A percentile compares a stretch with the other conserved stretches of the same genome.
These are phyloP conservation scores for Clonostachys sp. DNA, from an alignment of 2,329 filamentous ascomycete species.

Conservation along the genomic window DNA sequence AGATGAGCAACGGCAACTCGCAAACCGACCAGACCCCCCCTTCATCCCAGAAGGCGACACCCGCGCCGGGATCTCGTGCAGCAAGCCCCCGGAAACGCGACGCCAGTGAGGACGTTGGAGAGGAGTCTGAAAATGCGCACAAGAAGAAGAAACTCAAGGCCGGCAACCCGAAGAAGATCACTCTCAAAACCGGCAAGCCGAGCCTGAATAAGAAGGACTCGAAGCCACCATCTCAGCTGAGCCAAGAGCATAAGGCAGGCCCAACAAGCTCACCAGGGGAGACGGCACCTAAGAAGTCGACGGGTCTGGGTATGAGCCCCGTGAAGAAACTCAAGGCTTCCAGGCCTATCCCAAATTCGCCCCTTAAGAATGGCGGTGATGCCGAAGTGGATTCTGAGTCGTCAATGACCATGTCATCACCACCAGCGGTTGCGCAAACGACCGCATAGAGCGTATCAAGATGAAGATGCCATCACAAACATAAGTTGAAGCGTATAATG, in stretches of 20 bases:
- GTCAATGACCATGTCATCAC: constrained; percentile 51
- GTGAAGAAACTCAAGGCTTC: constrained; percentile 36
- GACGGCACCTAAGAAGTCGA: constrained; percentile 26
- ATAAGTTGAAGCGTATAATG: no score
- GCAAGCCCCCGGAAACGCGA: constrained; percentile 54
- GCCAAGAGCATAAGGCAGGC: constrained; percentile 38
- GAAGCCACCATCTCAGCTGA: constrained; percentile 44
- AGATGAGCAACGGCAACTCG: constrained; percentile 53
- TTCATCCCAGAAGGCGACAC: constrained; percentile 59
- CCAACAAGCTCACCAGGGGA: constrained; percentile 12
- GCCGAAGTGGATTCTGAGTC: constrained; percentile 51
- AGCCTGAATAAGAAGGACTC: constrained; percentile 49
- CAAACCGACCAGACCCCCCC: constrained; percentile 55
- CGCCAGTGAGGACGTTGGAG: constrained; percentile 49
- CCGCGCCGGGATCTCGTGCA: constrained; percentile 47
- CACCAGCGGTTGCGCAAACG: constrained; percentile 22
- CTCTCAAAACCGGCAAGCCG: constrained; percentile 49
- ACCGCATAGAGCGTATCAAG: background rate
- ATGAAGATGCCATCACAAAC: no score
- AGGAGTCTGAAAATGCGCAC: constrained; percentile 38
- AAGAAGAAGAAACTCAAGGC: constrained; percentile 58
- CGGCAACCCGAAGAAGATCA: constrained; percentile 44
- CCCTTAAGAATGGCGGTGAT: constrained; percentile 44
- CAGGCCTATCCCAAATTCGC: constrained; percentile 43
- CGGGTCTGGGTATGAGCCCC: constrained; percentile 28